phyloP scores from a whole-genome alignment of 2,329 filamentous ascomycete genomes.

The Aspergillus proliferans region DNA sequence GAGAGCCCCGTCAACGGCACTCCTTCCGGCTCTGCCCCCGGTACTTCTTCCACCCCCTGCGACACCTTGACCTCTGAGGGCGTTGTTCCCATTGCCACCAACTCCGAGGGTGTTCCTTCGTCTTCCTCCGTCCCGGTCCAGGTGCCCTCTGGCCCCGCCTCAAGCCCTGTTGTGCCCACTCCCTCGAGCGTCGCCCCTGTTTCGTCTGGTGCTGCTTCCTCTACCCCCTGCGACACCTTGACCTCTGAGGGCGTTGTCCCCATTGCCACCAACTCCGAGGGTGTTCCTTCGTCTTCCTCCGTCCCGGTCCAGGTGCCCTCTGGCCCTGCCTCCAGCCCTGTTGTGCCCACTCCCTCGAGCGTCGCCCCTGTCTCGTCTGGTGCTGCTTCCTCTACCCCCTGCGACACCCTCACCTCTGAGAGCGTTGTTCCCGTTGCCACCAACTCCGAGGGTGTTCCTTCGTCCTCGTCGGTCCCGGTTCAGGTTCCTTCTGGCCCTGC shows the following conservation, averaged over 20 bases:
- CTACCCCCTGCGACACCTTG: slow-evolving; percentile 14
- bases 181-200: slow-evolving; percentile 6
- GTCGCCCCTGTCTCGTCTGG: slow-evolving; percentile 6
- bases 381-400: slow-evolving; percentile 10
- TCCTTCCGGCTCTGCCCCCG: background rate
- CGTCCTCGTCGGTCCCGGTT: background rate
- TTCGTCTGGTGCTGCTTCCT: slow-evolving; percentile 3
- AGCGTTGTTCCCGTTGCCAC: slow-evolving; percentile 6
- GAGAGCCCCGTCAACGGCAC: background rate
- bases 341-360: background rate
- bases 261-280: background rate
- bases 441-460: background rate
- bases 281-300: background rate
- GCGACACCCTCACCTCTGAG: slow-evolving; percentile 11
- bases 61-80: slow-evolving; percentile 11
- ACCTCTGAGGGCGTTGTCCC: slow-evolving; percentile 9
- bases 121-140: background rate
- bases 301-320: background rate
- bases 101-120: background rate
- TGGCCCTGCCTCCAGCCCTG: background rate
- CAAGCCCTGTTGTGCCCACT: background rate
- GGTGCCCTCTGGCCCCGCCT: background rate
- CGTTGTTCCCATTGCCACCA: slow-evolving; percentile 5
- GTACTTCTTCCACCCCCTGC: slow-evolving; percentile 10
- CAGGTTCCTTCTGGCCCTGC: background rate